Evolutionary conservation across 176 grass and related monocot genomes (phyloP), one percentile per base, ranked within the genome.

Genomic region (Aegilops sharonensis): DNA sequence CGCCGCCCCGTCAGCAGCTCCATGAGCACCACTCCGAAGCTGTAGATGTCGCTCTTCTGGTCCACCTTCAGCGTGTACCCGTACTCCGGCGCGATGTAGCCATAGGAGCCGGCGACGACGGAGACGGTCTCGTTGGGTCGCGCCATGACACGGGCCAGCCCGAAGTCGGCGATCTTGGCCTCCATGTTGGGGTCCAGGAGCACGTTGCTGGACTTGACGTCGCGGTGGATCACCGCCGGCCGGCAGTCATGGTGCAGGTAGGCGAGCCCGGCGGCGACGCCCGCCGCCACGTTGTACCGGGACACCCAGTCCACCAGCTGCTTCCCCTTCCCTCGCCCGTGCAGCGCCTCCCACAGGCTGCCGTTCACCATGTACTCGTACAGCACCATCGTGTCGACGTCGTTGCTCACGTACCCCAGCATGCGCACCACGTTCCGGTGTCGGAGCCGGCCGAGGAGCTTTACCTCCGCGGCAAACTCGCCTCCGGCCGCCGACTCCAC

Each of bases 321-420:
- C 78, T 88, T 92, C 3, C 92, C 94, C 59, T 85, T 87, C 59
- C 87, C 56, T 24, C 63, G 83, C 18, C 92, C 90, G 77, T 98
- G 97, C 23, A 98, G 82, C 45, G 93, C 97, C 59, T 95, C 97
- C 97, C 97, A 98, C 67, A 98, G 86, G 88, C 90, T 95, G 9
- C 97, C 97, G 73, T 95, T 94, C n/a, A 89, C 88, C 97, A 98
- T 95, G 77, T 95, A 94, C 83, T 98, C 97, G 84, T 98, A 98
- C 15, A 98, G 34, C 86, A 98, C 94, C 97, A 98, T 95, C 5
- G 94, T 94, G 65, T 98, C 97, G 32, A 78, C 6, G 79, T 95
- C 88, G 60, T 98, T 98, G 65, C 90, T 92, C 64, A 98, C 85
- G 92, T 95, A 98, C 12, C 97, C 97, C 35, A 98, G 90, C 91